Conservation (phyloP, 805 yeast genomes). For the Lipomyces chichibuensis region DNA sequence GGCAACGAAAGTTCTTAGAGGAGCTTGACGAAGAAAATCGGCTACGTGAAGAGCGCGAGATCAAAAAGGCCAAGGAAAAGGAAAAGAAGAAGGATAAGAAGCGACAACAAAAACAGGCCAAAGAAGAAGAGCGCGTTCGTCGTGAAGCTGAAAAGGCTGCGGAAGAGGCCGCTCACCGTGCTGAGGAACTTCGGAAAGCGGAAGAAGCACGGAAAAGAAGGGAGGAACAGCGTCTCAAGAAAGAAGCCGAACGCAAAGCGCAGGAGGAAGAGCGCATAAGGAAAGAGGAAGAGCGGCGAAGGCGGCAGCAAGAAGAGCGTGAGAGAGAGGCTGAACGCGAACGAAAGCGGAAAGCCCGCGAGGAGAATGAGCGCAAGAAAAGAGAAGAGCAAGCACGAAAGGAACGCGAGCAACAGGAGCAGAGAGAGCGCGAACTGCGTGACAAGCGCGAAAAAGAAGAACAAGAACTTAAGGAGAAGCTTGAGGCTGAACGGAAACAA, state of each 20-base stretch:
- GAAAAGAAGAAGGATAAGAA: conserved; percentile 50
- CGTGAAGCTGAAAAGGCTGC: conserved; percentile 45
- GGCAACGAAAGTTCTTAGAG: conserved; percentile 46
- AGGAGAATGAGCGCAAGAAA: conserved; percentile 33
- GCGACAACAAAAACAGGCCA: conserved; percentile 45
- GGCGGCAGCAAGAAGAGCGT: conserved; percentile 33
- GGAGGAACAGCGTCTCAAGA: conserved; percentile 37
- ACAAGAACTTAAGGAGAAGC: conserved; percentile 23
- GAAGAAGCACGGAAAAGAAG: conserved; percentile 35
- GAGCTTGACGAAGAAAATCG: conserved; percentile 41
- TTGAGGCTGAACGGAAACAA: conserved; percentile 21
- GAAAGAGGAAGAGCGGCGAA: conserved; percentile 33
- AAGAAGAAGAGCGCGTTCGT: conserved; percentile 47
- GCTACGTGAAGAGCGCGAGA: conserved; percentile 39
- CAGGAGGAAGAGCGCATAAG: conserved; percentile 40
- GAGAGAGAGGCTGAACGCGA: conserved; percentile 32
- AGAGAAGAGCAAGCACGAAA: conserved; percentile 27
- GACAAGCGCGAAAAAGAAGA: conserved; percentile 29
- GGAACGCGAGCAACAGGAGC: conserved; percentile 28
- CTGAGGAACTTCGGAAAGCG: conserved; percentile 31
- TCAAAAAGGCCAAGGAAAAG: conserved; percentile 46
- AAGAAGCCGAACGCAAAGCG: conserved; percentile 41
- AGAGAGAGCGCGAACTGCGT: conserved; percentile 29
- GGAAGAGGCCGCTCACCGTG: conserved; percentile 36
- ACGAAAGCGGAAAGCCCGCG: conserved; percentile 29